A percentile compares a stretch with the other conserved stretches of the same genome.
Conservation (phyloP, 352 stramenopile genomes). For the Plasmopara muralis region DNA sequence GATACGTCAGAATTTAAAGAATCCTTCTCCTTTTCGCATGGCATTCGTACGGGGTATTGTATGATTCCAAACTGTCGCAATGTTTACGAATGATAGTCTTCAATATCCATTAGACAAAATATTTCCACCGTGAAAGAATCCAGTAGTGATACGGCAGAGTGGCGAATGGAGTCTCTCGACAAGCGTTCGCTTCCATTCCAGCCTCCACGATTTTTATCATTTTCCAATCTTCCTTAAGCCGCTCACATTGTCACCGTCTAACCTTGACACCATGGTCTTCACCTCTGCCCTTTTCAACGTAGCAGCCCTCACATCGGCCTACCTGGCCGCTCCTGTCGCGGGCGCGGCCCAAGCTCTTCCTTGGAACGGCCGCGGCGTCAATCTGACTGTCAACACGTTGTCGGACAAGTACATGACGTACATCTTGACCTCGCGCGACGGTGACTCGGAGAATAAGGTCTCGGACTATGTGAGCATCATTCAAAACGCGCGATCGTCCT, state of each 20-base stretch:
- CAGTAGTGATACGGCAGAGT: no score
- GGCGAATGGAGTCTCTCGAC: no score
- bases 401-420: slow-evolving; percentile 43
- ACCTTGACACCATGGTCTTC: background rate
- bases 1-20: no score
- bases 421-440: slow-evolving; percentile 47
- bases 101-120: no score
- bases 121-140: no score
- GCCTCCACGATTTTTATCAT: background rate
- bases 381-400: slow-evolving; percentile 39
- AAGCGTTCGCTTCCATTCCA: no score
- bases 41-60: no score
- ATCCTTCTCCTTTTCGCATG: no score
- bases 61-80: no score
- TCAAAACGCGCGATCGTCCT: slow-evolving; percentile 30
- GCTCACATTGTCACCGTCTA: background rate
- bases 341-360: slow-evolving; percentile 18
- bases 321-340: background rate
- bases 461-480: slow-evolving; percentile 40
- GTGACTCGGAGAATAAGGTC: slow-evolving; percentile 18
- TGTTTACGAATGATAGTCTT: no score
- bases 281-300: slow-evolving; percentile 1
- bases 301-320: background rate
- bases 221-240: background rate
- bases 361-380: slow-evolving; percentile 37